A percentile compares a stretch with the other conserved stretches of the same genome.
These are phyloP conservation scores for Alternaria ventricosa DNA, from an alignment of 2,329 filamentous ascomycete species.

Conservation along the genomic window DNA sequence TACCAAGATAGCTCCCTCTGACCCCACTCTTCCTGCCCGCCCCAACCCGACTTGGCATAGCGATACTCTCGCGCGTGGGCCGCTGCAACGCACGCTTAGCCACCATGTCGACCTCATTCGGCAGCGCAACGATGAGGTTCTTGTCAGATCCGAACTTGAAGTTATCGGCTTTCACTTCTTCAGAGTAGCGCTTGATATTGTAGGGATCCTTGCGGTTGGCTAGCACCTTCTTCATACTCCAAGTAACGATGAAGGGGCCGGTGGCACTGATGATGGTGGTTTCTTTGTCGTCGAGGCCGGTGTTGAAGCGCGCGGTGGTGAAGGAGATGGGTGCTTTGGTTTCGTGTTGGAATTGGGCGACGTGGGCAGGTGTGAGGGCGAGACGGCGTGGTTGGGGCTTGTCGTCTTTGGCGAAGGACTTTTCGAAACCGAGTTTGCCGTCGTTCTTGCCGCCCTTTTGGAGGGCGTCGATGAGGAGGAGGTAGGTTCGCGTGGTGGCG, in stretches of 20 bases:
- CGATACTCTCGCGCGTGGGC: conserved; percentile 93
- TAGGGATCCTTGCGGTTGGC: conserved; percentile 85
- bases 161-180: conserved; percentile 97
- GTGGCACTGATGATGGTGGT: conserved; percentile 97
- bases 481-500: conserved; percentile 91
- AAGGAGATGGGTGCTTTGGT: conserved; percentile 86
- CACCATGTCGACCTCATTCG: conserved; percentile 98
- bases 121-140: conserved; percentile 95
- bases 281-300: conserved; percentile 78
- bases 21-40: conserved; percentile 41
- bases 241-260: conserved; percentile 95
- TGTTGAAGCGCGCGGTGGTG: conserved; percentile 93
- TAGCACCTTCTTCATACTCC: conserved; percentile 91
- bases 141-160: conserved; percentile 98
- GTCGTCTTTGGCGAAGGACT: conserved; percentile 85
- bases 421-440: conserved; percentile 97
- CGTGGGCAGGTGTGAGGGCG: conserved; percentile 85
- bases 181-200: conserved; percentile 93
- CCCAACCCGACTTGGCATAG: conserved; percentile 61
- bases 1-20: conserved; percentile 74
- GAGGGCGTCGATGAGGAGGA: conserved; percentile 88
- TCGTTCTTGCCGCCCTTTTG: conserved; percentile 96
- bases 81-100: conserved; percentile 82
- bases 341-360: conserved; percentile 97
- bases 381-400: conserved; percentile 94